A percentile compares a stretch with the other conserved stretches of the same genome.
phyloP scores from a whole-genome alignment of 2,329 filamentous ascomycete genomes.

The Venturia oleaginea region DNA sequence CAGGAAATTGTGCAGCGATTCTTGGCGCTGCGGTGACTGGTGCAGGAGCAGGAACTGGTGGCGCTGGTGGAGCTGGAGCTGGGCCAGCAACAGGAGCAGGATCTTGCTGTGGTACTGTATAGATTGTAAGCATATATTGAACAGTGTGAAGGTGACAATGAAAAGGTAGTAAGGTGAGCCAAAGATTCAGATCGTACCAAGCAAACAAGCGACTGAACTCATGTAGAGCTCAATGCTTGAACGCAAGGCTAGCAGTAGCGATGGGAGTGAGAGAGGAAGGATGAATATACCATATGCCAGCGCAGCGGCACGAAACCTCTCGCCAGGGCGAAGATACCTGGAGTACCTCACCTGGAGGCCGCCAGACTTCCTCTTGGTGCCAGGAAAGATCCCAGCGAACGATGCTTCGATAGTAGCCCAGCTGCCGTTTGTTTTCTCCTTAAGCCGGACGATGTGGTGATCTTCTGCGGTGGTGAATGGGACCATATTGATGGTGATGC shows the following conservation, averaged over 20 bases:
- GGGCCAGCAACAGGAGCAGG: background rate
- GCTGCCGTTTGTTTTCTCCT: background rate
- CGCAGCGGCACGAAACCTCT: background rate
- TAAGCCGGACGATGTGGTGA: conserved; percentile 2
- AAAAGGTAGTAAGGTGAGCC: background rate
- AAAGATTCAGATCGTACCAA: background rate
- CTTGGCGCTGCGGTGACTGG: background rate
- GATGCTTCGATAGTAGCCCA: background rate
- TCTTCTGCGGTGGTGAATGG: conserved; percentile 4
- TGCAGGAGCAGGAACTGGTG: background rate
- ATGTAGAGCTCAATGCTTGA: background rate
- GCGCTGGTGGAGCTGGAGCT: background rate
- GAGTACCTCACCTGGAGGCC: conserved; percentile 8
- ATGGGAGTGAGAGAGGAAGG: background rate
- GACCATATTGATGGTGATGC: background rate
- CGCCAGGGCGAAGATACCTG: background rate
- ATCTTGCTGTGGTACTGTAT: background rate
- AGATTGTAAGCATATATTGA: background rate
- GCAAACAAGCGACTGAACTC: background rate
- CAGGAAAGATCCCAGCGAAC: background rate
- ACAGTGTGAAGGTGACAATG: too few species aligned
- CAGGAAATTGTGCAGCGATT: background rate
- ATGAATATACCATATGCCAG: background rate
- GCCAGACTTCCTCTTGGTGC: background rate
- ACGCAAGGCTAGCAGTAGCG: background rate